Evolutionary conservation across 2,329 filamentous ascomycete genomes (phyloP), one percentile per base, ranked within the genome.

Genomic region (Leptographium flavum): DNA sequence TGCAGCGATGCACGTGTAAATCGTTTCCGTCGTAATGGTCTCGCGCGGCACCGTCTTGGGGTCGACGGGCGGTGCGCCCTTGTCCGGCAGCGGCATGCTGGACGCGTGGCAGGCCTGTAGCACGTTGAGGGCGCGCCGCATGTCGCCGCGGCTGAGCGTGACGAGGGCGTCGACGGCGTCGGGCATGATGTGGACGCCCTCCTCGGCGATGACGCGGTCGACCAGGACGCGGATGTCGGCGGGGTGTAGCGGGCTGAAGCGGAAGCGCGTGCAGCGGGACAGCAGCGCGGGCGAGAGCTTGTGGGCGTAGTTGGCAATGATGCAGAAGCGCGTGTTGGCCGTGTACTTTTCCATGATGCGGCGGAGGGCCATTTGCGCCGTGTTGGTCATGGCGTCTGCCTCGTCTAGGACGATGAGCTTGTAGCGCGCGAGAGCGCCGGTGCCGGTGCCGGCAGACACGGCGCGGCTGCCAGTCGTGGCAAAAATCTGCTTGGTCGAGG

Each of bases 271-370:
- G 65, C 92, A 98, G 56, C 92, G 73, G 41, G 90, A 96, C 44
- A 98, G 70, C 37, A 98, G 70, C 0, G 92, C 92, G 0, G 92
- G 90, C 13, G 87, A 93, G 33, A 98, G 78, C 64, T 98, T 98
- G 68, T 98, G 92, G 27, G 92, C 92, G 64, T 98, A 98, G 66
- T 98, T 98, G 55, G 92, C 92, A 55, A 98, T 96, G 59, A 98
- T 87, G 67, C 90, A 96, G 67, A 98, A 98, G 43, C 92, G 74
- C 3, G 92, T 95, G 66, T 98, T 98, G 49, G 85, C 85, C 1
- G 92, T 98, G 67, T 98, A 98, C 66, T 94, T 94, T 60, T 98
- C 92, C 92, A 98, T 98, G 58, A 98, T 96, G 40, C 92, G 73
- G 50, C 92, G 77, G 45, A 98, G 70, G 0, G 92, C 92, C 90